These are phyloP conservation scores for Chytriomyces sp. DNA, from an alignment of 192 early-diverging fungal genomes.

Conservation along the genomic window DNA sequence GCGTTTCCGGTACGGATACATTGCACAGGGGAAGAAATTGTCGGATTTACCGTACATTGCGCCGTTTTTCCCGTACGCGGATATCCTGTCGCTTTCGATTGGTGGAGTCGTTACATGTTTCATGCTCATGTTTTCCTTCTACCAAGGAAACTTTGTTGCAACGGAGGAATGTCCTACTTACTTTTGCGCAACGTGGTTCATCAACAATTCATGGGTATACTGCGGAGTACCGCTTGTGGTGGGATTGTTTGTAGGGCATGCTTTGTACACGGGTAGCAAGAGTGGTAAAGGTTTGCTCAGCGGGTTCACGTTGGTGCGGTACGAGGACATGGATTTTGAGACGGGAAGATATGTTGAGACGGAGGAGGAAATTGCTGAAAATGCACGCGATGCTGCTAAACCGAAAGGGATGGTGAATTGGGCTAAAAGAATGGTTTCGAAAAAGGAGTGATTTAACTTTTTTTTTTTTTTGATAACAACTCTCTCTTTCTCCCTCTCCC, in stretches of 20 bases:
- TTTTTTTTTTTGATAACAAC: not conserved
- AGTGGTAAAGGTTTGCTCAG: conserved; percentile 1
- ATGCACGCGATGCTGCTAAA: not conserved
- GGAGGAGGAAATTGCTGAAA: conserved; percentile 7
- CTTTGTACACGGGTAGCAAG: not conserved
- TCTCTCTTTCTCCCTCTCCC: not conserved
- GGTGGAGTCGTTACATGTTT: not conserved
- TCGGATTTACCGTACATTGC: conserved; percentile 18
- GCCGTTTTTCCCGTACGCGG: conserved; percentile 15
- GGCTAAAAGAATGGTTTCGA: conserved; percentile 25
- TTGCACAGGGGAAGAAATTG: conserved; percentile 1
- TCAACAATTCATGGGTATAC: conserved; percentile 15
- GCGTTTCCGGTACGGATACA: conserved; percentile 11
- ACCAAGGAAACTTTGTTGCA: not conserved
- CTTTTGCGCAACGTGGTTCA: conserved; percentile 7
- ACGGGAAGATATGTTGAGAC: conserved; percentile 12
- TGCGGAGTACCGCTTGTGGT: conserved; percentile 19
- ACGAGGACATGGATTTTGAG: conserved; percentile 30
- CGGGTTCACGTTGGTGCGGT: conserved; percentile 12
- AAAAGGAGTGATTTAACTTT: not conserved
- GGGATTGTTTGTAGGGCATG: conserved; percentile 7
- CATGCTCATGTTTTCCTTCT: conserved; percentile 1
- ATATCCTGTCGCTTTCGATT: conserved; percentile 3
- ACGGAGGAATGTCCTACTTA: not conserved
- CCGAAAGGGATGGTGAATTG: not conserved